Evolutionary conservation across 2,329 filamentous ascomycete species (phyloP), one percentile per base, ranked within the genome.

Genomic region (Aspergillus proliferans): DNA sequence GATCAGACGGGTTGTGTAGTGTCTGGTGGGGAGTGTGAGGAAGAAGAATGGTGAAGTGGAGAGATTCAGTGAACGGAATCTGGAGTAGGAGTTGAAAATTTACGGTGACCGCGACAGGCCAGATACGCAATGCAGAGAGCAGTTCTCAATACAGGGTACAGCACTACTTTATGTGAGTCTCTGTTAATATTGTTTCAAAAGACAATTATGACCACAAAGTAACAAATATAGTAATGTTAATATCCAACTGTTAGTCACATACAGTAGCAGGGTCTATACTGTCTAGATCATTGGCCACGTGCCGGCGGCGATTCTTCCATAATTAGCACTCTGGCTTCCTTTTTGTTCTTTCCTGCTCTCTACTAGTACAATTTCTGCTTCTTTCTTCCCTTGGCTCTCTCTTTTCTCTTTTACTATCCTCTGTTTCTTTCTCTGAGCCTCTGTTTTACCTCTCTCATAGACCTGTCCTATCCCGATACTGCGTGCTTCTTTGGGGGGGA

Each of bases 101-200:
- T 60, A 63, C 58, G 61, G 61, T 3, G 24, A 45, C 43, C 48
- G 41, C 15, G 6, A 52, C 14, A 10, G 38, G 48, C 58, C 59
- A 47, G 6, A 8, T 8, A 34, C 45, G 53, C 18, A 40, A 5
- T 22, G 38, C n/a, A 30, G 10, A 12, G 7, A 30, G 26, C 26
- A 12, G 9, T 30, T 12, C 10, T 30, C 4, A 12, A 30, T 10
- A 28, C 26, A 12, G 10, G 4, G 4, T 12, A 30, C 26, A 12
- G 4, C 4, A 4, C 26, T 30, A 30, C 26, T 30, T 30, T 30
- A 30, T 30, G 10, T 30, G 26, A 44, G 51, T 34, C 14, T 47
- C 44, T 22, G 30, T 12, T 30, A 30, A 30, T 30, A 30, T 12
- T 5, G 26, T 12, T 30, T 30, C 9, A 30, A 30, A 4, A 30